phyloP scores from a whole-genome alignment of 306 rosid genomes.

The Biancaea sappan region DNA sequence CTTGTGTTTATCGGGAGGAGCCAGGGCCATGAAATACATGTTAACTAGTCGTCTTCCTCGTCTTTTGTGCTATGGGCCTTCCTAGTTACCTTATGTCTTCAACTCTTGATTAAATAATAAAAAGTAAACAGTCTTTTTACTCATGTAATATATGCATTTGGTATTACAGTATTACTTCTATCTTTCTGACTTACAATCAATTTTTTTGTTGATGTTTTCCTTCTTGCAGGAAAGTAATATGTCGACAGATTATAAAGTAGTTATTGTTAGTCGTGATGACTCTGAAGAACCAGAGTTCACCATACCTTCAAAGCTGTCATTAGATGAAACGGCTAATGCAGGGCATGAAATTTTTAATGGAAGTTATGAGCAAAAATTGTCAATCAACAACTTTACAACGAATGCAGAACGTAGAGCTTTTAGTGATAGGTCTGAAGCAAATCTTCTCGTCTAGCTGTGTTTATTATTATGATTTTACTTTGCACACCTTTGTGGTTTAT shows the following conservation, averaged over 20 bases:
- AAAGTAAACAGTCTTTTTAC: neutral
- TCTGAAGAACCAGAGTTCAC: slow-evolving; percentile 49
- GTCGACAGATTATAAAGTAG: slow-evolving; percentile 61
- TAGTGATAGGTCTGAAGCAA: slow-evolving; percentile 54
- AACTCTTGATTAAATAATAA: neutral
- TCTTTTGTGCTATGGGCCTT: neutral
- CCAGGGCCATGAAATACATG: neutral
- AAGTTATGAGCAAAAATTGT: slow-evolving; percentile 39
- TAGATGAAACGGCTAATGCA: slow-evolving; percentile 34
- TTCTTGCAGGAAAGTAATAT: slow-evolving; percentile 47
- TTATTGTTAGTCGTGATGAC: slow-evolving; percentile 44
- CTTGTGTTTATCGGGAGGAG: neutral
- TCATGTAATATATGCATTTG: neutral
- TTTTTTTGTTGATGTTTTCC: slow-evolving; percentile 6
- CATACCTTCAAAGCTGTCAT: slow-evolving; percentile 24
- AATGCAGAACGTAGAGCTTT: slow-evolving; percentile 63
- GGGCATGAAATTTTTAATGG: slow-evolving; percentile 35
- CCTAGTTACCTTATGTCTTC: neutral
- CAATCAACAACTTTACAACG: slow-evolving; percentile 39
- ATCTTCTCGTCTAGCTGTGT: slow-evolving; percentile 21
- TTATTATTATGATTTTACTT: neutral
- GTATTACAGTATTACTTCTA: neutral
- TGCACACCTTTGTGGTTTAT: neutral
- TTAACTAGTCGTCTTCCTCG: neutral
- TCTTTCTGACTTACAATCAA: slow-evolving; percentile 18